A percentile compares a stretch with the other conserved stretches of the same genome.
phyloP scores from a whole-genome alignment of 2,329 filamentous ascomycete species.

The Aspergillus nomiae region DNA sequence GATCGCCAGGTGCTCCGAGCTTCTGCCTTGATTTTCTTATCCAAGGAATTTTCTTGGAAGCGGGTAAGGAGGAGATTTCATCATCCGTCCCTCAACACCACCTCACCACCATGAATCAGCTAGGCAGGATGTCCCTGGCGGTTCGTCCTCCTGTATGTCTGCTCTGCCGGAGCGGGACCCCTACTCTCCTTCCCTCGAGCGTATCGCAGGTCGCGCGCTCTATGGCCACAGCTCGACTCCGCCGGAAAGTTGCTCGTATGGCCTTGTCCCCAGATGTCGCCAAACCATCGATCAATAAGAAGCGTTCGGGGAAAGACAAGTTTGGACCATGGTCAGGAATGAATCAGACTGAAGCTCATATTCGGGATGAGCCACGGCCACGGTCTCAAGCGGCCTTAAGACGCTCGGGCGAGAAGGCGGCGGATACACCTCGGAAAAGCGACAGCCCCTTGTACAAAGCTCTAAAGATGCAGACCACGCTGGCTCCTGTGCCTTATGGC shows the following conservation, averaged over 20 bases:
- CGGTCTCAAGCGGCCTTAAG: conserved; percentile 46
- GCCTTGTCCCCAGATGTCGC: conserved; percentile 37
- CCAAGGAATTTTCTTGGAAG: conserved; percentile 1
- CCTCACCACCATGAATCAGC: conserved; percentile 19
- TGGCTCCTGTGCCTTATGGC: conserved; percentile 76
- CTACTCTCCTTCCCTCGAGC: conserved; percentile 19
- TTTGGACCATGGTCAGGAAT: conserved; percentile 61
- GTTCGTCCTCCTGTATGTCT: conserved; percentile 34
- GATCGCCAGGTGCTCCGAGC: conserved; percentile 15
- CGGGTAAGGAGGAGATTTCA: neutral
- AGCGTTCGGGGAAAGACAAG: conserved; percentile 43
- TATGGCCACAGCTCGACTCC: conserved; percentile 34
- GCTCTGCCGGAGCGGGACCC: conserved; percentile 32
- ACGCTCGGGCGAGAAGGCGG: conserved; percentile 38
- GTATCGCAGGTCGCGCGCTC: conserved; percentile 34
- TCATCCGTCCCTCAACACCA: conserved; percentile 2
- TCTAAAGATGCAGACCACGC: conserved; percentile 86
- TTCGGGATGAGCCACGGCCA: conserved; percentile 42
- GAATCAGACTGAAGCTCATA: conserved; percentile 56
- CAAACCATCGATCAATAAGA: conserved; percentile 33
- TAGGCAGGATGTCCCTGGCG: conserved; percentile 33
- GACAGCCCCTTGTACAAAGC: conserved; percentile 68
- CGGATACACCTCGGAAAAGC: conserved; percentile 43
- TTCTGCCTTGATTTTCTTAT: conserved; percentile 10
- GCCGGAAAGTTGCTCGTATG: conserved; percentile 41